Conservation (phyloP, 1,284 basidiomycete genomes). For the Veloporphyrellus conicus region DNA sequence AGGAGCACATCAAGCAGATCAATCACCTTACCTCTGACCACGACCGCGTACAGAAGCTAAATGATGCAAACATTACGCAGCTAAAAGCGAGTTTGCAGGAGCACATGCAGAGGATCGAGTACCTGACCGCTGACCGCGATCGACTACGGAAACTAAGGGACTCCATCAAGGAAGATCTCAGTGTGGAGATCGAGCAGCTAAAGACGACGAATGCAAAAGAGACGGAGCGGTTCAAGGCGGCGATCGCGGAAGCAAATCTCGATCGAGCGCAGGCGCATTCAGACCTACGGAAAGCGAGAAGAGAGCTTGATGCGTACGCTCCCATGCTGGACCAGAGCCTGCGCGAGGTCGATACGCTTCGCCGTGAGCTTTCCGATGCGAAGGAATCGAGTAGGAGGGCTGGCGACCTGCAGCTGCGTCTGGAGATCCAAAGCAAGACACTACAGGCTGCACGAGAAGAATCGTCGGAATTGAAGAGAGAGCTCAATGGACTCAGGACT, state of each 20-base stretch:
- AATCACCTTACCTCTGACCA: conserved; percentile 25
- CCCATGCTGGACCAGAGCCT: conserved; percentile 18
- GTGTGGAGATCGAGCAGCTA: conserved; percentile 25
- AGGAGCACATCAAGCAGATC: conserved; percentile 21
- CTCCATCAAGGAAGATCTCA: conserved; percentile 9
- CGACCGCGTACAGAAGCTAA: conserved; percentile 25
- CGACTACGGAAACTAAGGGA: conserved; percentile 28
- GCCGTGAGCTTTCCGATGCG: conserved; percentile 13
- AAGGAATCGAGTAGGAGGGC: conserved; percentile 14
- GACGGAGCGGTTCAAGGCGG: conserved; percentile 14
- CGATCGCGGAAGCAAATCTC: conserved; percentile 25
- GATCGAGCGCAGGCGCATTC: conserved; percentile 22
- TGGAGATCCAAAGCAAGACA: conserved; percentile 21
- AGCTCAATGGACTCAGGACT: too few species aligned
- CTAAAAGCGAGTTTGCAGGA: conserved; percentile 22
- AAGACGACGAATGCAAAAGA: conserved; percentile 20
- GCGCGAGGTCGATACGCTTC: too few species aligned
- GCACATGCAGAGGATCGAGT: conserved; percentile 19
- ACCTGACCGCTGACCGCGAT: conserved; percentile 26
- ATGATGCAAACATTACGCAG: too few species aligned
- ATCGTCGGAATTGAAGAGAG: conserved; percentile 29
- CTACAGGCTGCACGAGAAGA: conserved; percentile 27
- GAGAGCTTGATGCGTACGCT: conserved; percentile 19
- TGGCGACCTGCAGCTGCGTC: conserved; percentile 21
- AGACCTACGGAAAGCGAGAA: conserved; percentile 22